A percentile compares a stretch with the other conserved stretches of the same genome.
These are phyloP conservation scores for Suhomyces choctaworum DNA, from an alignment of 1,139 yeast species.

Conservation along the genomic window DNA sequence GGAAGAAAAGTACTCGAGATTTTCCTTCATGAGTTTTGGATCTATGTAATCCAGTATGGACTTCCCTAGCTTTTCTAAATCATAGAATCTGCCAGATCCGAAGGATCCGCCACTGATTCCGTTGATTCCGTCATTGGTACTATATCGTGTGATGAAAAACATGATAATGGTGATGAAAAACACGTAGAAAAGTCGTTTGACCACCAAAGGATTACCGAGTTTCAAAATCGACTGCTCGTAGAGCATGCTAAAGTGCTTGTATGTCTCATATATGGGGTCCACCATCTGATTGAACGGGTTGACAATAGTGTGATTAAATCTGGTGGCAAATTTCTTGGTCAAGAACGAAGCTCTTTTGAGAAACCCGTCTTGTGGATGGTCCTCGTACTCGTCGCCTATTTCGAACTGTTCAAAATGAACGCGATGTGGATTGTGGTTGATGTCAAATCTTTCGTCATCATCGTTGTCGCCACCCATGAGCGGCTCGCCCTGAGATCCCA, in stretches of 20 bases:
- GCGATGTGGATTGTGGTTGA: slow-evolving; percentile 9
- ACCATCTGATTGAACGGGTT: slow-evolving; percentile 56
- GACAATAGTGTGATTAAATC: slow-evolving; percentile 47
- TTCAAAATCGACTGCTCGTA: slow-evolving; percentile 60
- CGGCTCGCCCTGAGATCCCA: slow-evolving; percentile 1
- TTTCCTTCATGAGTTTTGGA: slow-evolving; percentile 60
- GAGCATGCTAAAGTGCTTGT: slow-evolving; percentile 42
- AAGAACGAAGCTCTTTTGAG: slow-evolving; percentile 31
- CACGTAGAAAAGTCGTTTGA: slow-evolving; percentile 74
- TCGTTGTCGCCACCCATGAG: slow-evolving; percentile 11
- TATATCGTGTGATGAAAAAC: slow-evolving; percentile 35
- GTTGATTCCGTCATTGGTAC: slow-evolving; percentile 48
- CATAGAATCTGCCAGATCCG: slow-evolving; percentile 62
- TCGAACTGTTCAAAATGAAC: slow-evolving; percentile 38
- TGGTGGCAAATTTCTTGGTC: slow-evolving; percentile 36
- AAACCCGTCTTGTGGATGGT: slow-evolving; percentile 24
- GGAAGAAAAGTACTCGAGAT: slow-evolving; percentile 72
- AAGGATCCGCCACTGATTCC: slow-evolving; percentile 46
- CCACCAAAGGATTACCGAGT: slow-evolving; percentile 82
- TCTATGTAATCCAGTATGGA: slow-evolving; percentile 55
- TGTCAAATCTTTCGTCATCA: slow-evolving; percentile 9
- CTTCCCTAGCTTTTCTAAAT: slow-evolving; percentile 50
- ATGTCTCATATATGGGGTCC: slow-evolving; percentile 69
- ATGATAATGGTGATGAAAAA: slow-evolving; percentile 58
- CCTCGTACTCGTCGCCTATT: slow-evolving; percentile 25